Base-by-base conservation (phyloP, 164 flowering plant genomes). In the Dillenia turbinata region DNA sequence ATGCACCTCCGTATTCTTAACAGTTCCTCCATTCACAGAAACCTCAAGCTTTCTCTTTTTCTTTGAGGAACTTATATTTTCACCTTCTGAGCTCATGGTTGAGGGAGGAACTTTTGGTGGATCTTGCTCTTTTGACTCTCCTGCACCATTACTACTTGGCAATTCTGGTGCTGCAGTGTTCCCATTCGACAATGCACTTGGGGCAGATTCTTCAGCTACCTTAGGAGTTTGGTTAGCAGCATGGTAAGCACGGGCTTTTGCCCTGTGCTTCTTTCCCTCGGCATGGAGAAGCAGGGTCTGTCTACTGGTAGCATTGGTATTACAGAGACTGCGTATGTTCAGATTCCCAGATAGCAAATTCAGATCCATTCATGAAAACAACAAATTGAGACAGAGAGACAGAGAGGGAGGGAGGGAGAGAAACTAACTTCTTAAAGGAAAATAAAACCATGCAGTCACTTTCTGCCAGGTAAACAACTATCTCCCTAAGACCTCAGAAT, bases 261-360 rank as follows among this genome's bases (percentile, higher is more conserved):
- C 95, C 66, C 81, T 77, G 77, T 94, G 99, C 66, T 91, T 94
- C 75, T 89, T 94, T 47, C 97, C 99, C 16, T 94, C 97, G 13
- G 96, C 96, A 75, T 94, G 99, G 53, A 80, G 80, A 57, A 91
- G 86, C 67, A 94, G 70, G 22, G 97, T 77, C 72, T 94, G 95
- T 75, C 70, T 76, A 66, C 97, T 88, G 10, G 97, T 91, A 54
- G 93, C 87, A 9, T 71, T 81, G 48, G 92, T 86, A 54, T 94
- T 94, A 68, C 99, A 94, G 11, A 94, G 84, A 73, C 99, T 94
- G 87, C 59, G 54, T 33, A 70, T 0, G 59, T 46, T 51, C 14
- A 58, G 16, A 48, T 40, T 44, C 44, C 1, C 19, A 15, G 50
- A 59, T 7, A 47, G 56, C 12, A 54, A 33, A 24, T 62, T 33